Conservation (phyloP, 2,329 filamentous ascomycete genomes). For the Tolypocladium album region DNA sequence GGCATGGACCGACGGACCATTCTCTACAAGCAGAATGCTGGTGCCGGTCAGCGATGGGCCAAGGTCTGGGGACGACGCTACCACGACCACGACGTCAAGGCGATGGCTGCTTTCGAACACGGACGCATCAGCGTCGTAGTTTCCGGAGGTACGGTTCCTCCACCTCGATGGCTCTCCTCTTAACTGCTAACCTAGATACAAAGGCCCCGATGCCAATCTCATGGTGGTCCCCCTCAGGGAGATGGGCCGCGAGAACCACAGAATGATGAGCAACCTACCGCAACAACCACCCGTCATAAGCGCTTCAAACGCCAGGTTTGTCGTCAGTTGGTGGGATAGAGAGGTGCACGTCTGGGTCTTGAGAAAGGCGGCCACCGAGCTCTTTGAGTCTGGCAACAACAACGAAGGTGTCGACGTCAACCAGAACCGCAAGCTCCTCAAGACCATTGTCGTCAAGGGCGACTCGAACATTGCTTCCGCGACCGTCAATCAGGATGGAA, state of each 20-base stretch:
- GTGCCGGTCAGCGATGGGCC: conserved; percentile 60
- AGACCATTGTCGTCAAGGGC: conserved; percentile 57
- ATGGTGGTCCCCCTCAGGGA: conserved; percentile 66
- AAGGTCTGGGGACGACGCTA: conserved; percentile 80
- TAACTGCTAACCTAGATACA: conserved; percentile 3
- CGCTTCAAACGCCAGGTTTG: conserved; percentile 59
- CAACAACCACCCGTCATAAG: conserved; percentile 66
- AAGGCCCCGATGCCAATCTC: conserved; percentile 82
- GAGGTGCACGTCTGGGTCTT: conserved; percentile 75
- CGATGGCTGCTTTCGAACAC: conserved; percentile 83
- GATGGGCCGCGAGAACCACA: conserved; percentile 72
- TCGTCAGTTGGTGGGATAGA: conserved; percentile 88
- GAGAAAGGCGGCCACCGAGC: conserved; percentile 31
- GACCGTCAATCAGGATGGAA: conserved; percentile 59
- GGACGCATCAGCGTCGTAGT: conserved; percentile 76
- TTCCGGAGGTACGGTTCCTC: conserved; percentile 58
- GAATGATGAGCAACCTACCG: conserved; percentile 72
- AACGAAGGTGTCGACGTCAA: conserved; percentile 32
- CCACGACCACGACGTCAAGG: conserved; percentile 91
- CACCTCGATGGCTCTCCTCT: neutral
- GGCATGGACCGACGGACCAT: conserved; percentile 87
- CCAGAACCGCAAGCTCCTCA: conserved; percentile 54
- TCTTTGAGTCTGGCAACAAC: conserved; percentile 29
- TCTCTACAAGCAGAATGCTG: conserved; percentile 59
- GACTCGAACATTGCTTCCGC: conserved; percentile 77